Conservation (phyloP, 495 filamentous ascomycete species). For the Cryomyces antarcticus region DNA sequence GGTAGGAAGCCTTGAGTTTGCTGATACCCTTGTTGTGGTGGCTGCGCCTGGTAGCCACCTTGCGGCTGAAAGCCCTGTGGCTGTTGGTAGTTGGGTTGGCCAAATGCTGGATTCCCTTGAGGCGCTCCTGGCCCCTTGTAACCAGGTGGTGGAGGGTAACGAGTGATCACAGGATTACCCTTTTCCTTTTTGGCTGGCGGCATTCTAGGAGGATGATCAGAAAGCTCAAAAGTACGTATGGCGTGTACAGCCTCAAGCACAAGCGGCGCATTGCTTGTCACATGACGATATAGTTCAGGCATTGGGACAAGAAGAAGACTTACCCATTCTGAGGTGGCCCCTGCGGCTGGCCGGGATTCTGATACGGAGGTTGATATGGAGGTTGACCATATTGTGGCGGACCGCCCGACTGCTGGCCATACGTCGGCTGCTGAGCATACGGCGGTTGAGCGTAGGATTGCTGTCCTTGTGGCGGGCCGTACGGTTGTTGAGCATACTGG, state of each 20-base stretch:
- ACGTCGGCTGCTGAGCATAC: neutral
- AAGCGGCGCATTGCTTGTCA: no score
- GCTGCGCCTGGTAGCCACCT: no score
- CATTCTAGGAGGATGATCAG: no score
- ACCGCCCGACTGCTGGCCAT: conserved; percentile 1
- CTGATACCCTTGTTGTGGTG: neutral
- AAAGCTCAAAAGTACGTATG: no score
- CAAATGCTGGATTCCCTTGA: no score
- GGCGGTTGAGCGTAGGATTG: conserved; percentile 1
- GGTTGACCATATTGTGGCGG: conserved; percentile 2
- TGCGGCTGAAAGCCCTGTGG: neutral
- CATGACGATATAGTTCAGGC: no score
- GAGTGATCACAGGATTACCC: conserved; percentile 20
- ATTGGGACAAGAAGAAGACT: conserved; percentile 1
- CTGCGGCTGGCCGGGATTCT: conserved; percentile 6
- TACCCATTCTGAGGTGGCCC: conserved; percentile 7
- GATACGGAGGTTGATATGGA: neutral
- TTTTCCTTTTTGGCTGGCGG: conserved; percentile 10
- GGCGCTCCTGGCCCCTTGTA: conserved; percentile 11
- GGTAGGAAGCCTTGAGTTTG: conserved; percentile 1
- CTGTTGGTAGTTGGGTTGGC: neutral
- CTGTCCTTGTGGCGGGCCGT: conserved; percentile 1
- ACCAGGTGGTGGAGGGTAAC: conserved; percentile 20
- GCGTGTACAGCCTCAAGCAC: no score
- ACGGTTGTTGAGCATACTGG: conserved; percentile 1